A percentile compares a stretch with the other conserved stretches of the same genome.
Conservation (phyloP, 345 rosid species). For the Populus davidiana region DNA sequence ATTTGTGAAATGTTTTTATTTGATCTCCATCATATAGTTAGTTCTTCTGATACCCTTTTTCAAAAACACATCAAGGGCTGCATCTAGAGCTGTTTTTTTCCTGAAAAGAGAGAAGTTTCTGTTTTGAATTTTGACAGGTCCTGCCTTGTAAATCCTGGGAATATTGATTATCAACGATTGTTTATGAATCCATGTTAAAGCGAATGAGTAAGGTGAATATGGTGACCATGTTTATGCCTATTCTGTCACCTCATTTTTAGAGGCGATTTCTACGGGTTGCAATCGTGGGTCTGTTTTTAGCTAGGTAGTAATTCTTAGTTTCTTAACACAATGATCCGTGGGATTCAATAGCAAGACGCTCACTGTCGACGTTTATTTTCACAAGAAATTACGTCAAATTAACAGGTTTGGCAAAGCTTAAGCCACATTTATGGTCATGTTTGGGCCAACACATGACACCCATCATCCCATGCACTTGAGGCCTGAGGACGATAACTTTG, state of each 20-base stretch:
- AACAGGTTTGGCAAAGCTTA: no score
- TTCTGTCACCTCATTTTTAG: background rate
- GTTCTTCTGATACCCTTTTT: background rate
- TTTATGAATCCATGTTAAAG: background rate
- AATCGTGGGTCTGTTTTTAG: no score
- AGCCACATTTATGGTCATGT: no score
- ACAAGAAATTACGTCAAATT: no score
- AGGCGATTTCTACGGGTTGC: no score
- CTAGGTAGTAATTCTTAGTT: no score
- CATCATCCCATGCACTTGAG: no score
- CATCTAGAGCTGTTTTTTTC: background rate
- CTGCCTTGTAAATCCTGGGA: background rate
- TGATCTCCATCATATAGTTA: background rate
- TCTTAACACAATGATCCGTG: no score
- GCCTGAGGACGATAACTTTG: no score
- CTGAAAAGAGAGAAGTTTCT: background rate
- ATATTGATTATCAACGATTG: background rate
- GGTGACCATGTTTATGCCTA: background rate
- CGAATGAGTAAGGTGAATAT: background rate
- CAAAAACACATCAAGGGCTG: background rate
- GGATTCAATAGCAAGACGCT: no score
- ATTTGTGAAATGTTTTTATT: conserved; percentile 4
- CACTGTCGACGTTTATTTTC: no score
- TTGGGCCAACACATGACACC: no score
- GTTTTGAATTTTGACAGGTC: background rate